phyloP scores from a whole-genome alignment of 2,329 filamentous ascomycete genomes.

The Alternaria brassicicola region DNA sequence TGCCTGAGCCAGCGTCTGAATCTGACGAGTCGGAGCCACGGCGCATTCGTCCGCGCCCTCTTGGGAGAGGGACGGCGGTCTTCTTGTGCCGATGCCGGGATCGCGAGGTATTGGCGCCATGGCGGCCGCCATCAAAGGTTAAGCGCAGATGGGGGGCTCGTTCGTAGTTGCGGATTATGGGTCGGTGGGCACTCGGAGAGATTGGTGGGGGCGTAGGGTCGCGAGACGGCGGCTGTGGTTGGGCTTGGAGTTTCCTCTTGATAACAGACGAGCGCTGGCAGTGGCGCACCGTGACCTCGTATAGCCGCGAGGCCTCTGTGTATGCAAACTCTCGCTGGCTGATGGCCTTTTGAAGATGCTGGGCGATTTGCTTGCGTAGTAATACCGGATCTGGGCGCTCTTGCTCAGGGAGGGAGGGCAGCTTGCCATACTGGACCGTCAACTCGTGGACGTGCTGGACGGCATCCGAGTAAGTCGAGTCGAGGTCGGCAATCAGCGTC shows the following conservation, averaged over 20 bases:
- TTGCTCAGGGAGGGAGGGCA: conserved; percentile 57
- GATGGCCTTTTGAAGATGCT: conserved; percentile 60
- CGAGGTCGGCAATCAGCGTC: conserved; percentile 63
- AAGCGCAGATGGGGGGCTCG: conserved; percentile 39
- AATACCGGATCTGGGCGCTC: conserved; percentile 58
- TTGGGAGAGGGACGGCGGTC: conserved; percentile 20
- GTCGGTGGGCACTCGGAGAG: conserved; percentile 48
- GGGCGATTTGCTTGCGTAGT: conserved; percentile 63
- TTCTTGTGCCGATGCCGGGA: conserved; percentile 32
- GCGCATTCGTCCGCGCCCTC: conserved; percentile 20
- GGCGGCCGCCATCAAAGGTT: conserved; percentile 33
- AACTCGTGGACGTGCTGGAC: conserved; percentile 56
- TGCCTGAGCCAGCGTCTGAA: conserved; percentile 25
- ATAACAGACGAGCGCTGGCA: conserved; percentile 64
- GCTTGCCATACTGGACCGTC: conserved; percentile 55
- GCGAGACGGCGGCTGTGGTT: conserved; percentile 65
- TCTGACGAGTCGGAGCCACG: conserved; percentile 24
- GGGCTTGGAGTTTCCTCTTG: conserved; percentile 65
- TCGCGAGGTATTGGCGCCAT: conserved; percentile 28
- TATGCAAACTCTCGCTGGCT: conserved; percentile 62
- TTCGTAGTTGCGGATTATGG: conserved; percentile 30
- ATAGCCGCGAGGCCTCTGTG: conserved; percentile 62
- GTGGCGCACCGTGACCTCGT: conserved; percentile 64
- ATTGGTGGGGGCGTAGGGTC: conserved; percentile 62
- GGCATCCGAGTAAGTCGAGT: conserved; percentile 51